Evolutionary conservation across 2,329 filamentous ascomycete species (phyloP).

Genomic region (Aspergillus quadrilineatus): DNA sequence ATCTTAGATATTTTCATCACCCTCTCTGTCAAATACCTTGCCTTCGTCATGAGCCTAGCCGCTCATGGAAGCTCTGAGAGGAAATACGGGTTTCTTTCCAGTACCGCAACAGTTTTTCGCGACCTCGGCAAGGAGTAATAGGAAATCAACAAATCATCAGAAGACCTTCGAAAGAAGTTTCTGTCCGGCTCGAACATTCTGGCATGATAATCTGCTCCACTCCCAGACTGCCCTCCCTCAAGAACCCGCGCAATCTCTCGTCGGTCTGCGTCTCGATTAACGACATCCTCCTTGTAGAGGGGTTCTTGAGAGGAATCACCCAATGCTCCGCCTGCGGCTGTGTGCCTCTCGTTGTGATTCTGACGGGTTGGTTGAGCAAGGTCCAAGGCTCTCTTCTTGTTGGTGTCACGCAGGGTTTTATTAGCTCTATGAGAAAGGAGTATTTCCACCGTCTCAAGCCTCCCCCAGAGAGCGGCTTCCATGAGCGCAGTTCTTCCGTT

Average conservation of each 20-base stretch:
- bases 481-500: constrained; percentile 12
- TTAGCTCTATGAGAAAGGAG: constrained; percentile 11
- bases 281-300: not conserved
- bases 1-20: constrained; percentile 3
- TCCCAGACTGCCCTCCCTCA: not conserved
- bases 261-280: not conserved
- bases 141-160: not conserved
- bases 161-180: constrained; percentile 9
- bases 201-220: no score
- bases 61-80: constrained; percentile 8
- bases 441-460: constrained; percentile 12
- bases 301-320: not conserved
- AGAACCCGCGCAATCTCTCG: not conserved
- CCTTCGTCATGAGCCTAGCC: constrained; percentile 5
- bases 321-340: not conserved
- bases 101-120: constrained; percentile 8
- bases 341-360: not conserved
- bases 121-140: not conserved
- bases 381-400: not conserved
- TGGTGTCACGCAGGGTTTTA: not conserved
- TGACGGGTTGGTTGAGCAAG: not conserved
- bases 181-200: no score
- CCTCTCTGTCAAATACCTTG: constrained; percentile 12
- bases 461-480: constrained; percentile 12
- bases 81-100: constrained; percentile 7